A percentile compares a stretch with the other conserved stretches of the same genome.
phyloP scores from a whole-genome alignment of 2,329 filamentous ascomycete genomes.

The Geosmithia morbida region DNA sequence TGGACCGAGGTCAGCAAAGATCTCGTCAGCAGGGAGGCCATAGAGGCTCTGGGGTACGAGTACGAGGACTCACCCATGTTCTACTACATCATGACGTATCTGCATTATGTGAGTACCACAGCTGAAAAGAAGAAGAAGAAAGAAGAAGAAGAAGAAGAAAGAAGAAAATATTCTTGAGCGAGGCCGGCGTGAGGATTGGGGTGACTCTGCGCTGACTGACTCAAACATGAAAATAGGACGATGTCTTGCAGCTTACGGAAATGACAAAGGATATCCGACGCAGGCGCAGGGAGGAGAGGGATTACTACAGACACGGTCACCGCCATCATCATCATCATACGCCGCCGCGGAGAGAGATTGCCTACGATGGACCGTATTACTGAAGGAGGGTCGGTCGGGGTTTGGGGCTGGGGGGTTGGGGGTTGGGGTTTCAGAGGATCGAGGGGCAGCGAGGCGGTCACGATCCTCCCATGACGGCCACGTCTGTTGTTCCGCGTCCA shows the following conservation, averaged over 20 bases:
- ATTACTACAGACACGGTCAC: constrained; percentile 35
- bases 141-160: too few species aligned
- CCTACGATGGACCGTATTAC: constrained; percentile 36
- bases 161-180: too few species aligned
- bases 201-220: too few species aligned
- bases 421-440: too few species aligned
- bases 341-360: constrained; percentile 15
- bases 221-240: too few species aligned
- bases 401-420: too few species aligned
- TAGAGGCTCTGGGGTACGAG: constrained; percentile 71
- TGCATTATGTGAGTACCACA: constrained; percentile 56
- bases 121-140: too few species aligned
- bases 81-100: constrained; percentile 87
- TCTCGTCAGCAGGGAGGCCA: constrained; percentile 72
- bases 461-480: too few species aligned
- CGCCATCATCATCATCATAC: constrained; percentile 12
- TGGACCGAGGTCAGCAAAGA: constrained; percentile 98
- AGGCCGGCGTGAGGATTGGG: too few species aligned
- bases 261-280: constrained; percentile 70
- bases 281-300: constrained; percentile 36
- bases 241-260: constrained; percentile 72
- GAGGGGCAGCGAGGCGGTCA: too few species aligned
- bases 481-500: too few species aligned
- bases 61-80: constrained; percentile 83
- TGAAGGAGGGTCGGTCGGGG: constrained; percentile 38